A percentile compares a stretch with the other conserved stretches of the same genome.
Conservation (phyloP, 805 yeast genomes). For the Cephaloascus albidus region DNA sequence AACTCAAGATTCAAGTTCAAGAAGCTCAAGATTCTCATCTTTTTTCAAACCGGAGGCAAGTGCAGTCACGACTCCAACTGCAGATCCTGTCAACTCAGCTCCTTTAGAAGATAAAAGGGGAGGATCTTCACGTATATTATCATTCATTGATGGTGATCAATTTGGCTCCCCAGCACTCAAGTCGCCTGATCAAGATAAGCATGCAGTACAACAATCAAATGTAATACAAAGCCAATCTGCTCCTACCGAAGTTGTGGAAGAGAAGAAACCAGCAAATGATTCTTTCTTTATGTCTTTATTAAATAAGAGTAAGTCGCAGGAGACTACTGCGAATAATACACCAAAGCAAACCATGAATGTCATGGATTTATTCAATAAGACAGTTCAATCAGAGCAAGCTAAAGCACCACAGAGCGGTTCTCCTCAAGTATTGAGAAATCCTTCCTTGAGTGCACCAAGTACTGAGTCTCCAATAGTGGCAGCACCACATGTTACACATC, state of each 20-base stretch:
- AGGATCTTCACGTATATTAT: not conserved
- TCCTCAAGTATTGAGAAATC: not conserved
- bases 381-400: not conserved
- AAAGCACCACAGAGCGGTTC: not conserved
- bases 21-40: constrained; percentile 9
- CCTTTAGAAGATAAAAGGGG: not conserved
- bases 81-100: not conserved
- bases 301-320: constrained; percentile 17
- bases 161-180: not conserved
- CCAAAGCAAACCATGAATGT: not conserved
- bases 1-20: constrained; percentile 1
- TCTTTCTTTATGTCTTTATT: constrained; percentile 38
- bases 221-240: not conserved
- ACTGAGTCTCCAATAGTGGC: not conserved
- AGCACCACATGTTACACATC: not conserved
- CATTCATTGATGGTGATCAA: not conserved
- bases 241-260: not conserved
- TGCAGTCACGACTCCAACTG: not conserved
- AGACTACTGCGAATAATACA: not conserved
- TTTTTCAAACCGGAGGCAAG: constrained; percentile 4
- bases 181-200: not conserved
- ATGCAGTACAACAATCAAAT: not conserved
- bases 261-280: constrained; percentile 17
- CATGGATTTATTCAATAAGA: not conserved
- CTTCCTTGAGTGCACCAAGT: not conserved